Percentiles rank a stretch among this genome's conserved stretches.
These are phyloP conservation scores for Fusarium acutatum DNA, from an alignment of 2,329 filamentous ascomycete genomes.

Conservation along the genomic window DNA sequence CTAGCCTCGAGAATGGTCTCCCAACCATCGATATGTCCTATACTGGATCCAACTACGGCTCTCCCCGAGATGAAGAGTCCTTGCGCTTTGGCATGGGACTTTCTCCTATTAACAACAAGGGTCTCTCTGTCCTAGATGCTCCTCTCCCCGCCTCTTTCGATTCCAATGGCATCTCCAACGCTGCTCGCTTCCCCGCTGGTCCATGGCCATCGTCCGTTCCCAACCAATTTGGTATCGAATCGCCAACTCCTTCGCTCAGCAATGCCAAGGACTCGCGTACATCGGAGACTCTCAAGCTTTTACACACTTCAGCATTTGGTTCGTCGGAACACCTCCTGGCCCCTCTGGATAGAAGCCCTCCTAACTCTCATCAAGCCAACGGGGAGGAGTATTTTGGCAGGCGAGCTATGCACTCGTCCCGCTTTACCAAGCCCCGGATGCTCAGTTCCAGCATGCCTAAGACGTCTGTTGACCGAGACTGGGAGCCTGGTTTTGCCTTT, in stretches of 20 bases:
- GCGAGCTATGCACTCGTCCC: slow-evolving; percentile 75
- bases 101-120: slow-evolving; percentile 76
- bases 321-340: slow-evolving; percentile 70
- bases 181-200: slow-evolving; percentile 78
- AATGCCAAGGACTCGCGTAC: slow-evolving; percentile 68
- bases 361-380: slow-evolving; percentile 61
- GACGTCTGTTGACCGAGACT: slow-evolving; percentile 70
- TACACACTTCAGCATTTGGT: slow-evolving; percentile 74
- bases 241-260: slow-evolving; percentile 78
- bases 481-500: slow-evolving; percentile 77
- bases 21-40: slow-evolving; percentile 69
- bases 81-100: slow-evolving; percentile 74
- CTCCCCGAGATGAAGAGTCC: slow-evolving; percentile 75
- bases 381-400: slow-evolving; percentile 72
- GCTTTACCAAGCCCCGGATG: slow-evolving; percentile 72
- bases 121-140: slow-evolving; percentile 90
- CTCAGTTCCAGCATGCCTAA: slow-evolving; percentile 74
- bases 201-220: slow-evolving; percentile 93
- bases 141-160: slow-evolving; percentile 95
- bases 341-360: slow-evolving; percentile 56
- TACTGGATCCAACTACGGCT: slow-evolving; percentile 75
- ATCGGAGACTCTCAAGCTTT: slow-evolving; percentile 69
- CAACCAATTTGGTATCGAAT: slow-evolving; percentile 88
- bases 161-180: slow-evolving; percentile 92
- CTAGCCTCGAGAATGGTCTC: slow-evolving; percentile 63